phyloP scores from a whole-genome alignment of 163 green algal species.

The Scenedesmus sp. region DNA sequence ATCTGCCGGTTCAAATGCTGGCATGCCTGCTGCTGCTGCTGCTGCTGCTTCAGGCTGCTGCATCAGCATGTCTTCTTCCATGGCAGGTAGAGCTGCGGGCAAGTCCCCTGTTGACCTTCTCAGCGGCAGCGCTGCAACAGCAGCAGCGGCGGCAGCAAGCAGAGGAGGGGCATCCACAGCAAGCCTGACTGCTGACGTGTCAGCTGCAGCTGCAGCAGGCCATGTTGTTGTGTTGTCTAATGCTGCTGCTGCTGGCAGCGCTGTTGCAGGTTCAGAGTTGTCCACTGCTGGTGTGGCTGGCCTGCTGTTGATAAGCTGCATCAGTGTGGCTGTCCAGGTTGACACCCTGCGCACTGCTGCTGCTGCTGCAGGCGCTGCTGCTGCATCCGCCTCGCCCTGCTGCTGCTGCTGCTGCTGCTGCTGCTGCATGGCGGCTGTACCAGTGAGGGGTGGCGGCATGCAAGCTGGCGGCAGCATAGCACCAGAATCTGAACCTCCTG shows the following conservation, averaged over 20 bases:
- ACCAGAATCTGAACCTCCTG: background rate
- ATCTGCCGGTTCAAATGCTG: background rate
- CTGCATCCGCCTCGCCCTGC: background rate
- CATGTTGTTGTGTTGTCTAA: too few relatives aligned
- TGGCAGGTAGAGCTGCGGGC: background rate
- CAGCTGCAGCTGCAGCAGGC: background rate
- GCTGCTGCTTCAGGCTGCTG: background rate
- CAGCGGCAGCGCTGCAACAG: background rate
- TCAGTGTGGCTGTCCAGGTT: background rate
- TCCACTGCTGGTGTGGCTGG: background rate
- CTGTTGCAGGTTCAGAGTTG: background rate
- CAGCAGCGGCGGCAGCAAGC: background rate
- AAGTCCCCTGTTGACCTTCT: background rate
- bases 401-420: background rate
- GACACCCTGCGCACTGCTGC: background rate
- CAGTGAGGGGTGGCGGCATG: too few relatives aligned
- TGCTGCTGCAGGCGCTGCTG: background rate
- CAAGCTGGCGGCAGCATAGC: background rate
- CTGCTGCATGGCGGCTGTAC: background rate
- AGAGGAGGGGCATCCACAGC: too few relatives aligned
- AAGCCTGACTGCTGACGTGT: too few relatives aligned
- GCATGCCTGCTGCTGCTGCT: background rate
- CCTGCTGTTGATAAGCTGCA: background rate
- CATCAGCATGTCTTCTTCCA: background rate
- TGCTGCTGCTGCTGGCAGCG: background rate